A percentile compares a stretch with the other conserved stretches of the same genome.
phyloP scores from a whole-genome alignment of 345 rosid genomes.

The Acer campestre region DNA sequence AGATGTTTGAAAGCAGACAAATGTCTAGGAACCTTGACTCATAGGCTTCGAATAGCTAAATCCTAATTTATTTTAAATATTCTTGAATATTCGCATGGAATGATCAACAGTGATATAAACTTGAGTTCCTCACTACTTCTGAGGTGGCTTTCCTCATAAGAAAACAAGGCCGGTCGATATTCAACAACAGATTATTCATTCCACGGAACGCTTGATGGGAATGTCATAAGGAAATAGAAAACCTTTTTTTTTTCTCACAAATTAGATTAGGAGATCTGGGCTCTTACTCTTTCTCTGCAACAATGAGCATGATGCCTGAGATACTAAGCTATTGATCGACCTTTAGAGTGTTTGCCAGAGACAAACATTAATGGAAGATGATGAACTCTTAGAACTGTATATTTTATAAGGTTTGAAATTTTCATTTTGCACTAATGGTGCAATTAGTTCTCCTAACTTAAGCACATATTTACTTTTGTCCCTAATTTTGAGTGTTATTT shows the following conservation, averaged over 20 bases:
- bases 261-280: background rate
- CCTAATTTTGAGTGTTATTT: background rate
- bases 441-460: background rate
- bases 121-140: background rate
- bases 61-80: background rate
- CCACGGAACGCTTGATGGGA: background rate
- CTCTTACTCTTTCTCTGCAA: background rate
- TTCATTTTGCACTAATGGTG: background rate
- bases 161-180: background rate
- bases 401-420: background rate
- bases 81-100: background rate
- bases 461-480: background rate
- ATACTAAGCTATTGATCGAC: background rate
- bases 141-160: slow-evolving; percentile 5
- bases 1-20: background rate
- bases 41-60: background rate
- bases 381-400: background rate
- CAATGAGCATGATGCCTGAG: background rate
- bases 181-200: slow-evolving; percentile 1
- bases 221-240: background rate
- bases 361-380: background rate
- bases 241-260: background rate
- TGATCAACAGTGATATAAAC: background rate
- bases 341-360: background rate
- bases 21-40: background rate